A percentile compares a stretch with the other conserved stretches of the same genome.
These are phyloP conservation scores for Plasmodium coatneyi DNA, from an alignment of 169 alveolate species.

Conservation along the genomic window DNA sequence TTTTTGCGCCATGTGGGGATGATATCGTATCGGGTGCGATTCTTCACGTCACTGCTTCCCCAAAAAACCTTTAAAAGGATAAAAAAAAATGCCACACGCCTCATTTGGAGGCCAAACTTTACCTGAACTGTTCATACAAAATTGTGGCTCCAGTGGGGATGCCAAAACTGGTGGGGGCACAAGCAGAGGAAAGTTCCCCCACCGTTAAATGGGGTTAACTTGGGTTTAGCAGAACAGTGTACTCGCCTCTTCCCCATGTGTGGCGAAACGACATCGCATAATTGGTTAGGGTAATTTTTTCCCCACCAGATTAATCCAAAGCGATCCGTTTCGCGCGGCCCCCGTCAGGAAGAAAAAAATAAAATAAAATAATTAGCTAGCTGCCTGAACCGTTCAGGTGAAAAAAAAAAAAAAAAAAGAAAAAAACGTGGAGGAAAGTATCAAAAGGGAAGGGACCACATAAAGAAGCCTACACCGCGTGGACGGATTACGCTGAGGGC, in stretches of 20 bases:
- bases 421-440: background rate
- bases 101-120: background rate
- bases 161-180: background rate
- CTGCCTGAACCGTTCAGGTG: too few species aligned
- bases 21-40: background rate
- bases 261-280: background rate
- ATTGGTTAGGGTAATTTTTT: background rate
- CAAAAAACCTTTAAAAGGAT: background rate
- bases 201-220: background rate
- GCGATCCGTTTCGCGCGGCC: background rate
- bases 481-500: background rate
- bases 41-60: background rate
- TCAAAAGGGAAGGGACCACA: background rate
- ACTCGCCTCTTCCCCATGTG: background rate
- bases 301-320: background rate
- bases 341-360: background rate
- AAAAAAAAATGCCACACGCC: background rate
- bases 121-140: constrained; percentile 1
- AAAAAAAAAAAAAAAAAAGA: too few species aligned
- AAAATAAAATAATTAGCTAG: too few species aligned
- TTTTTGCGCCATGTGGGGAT: background rate
- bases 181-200: background rate
- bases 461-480: background rate
- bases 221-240: background rate
- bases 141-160: background rate